Base-by-base conservation (phyloP, 345 rosid species). In the Sisymbrium irio region DNA sequence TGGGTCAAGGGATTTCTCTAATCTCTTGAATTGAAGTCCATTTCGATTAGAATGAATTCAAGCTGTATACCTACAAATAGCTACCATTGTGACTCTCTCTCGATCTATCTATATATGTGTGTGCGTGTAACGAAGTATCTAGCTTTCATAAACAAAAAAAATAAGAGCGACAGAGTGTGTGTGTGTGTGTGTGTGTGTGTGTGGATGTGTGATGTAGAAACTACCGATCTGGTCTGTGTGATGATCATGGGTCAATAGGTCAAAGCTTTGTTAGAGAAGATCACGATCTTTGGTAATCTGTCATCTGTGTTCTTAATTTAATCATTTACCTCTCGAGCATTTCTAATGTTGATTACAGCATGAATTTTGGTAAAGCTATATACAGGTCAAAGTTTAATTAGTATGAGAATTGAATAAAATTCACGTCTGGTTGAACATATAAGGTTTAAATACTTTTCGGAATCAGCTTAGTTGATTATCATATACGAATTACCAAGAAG, bases 1-100 rank as follows among this genome's bases (percentile, higher is more conserved):
- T 88, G 62, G 73, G 77, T 45, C 93, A 93, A 62, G 98, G 98
- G 71, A 64, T 85, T 28, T 76, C 80, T 78, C 97, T 90, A 71
- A 83, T 90, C 73, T 85, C 93, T 67, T 92, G 78, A 87, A 77
- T 40, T 74, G 35, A 62, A 55, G 30, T 70, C 22, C 39, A 47
- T 77, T 35, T 28, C 14, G 13, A 39, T 27, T 27, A 27, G 28
- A 27, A 2, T 28, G 45, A 71, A 49, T 40, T 71, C 47, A 71
- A 33, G 41, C 28, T 71, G 71, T 70, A 55, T 20, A 56, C 71
- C 60, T 44, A 69, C 54, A 76, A 39, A 54, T 25, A 57, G 40
- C 40, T 64, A 65, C 62, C 56, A 41, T 57, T 57, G 56, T 47
- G 42, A 20, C 46, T 2, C 41, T 71, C 13, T 44, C 44, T 46